phyloP scores from a whole-genome alignment of 441 rosid genomes.

The Syzygium syzygioides region DNA sequence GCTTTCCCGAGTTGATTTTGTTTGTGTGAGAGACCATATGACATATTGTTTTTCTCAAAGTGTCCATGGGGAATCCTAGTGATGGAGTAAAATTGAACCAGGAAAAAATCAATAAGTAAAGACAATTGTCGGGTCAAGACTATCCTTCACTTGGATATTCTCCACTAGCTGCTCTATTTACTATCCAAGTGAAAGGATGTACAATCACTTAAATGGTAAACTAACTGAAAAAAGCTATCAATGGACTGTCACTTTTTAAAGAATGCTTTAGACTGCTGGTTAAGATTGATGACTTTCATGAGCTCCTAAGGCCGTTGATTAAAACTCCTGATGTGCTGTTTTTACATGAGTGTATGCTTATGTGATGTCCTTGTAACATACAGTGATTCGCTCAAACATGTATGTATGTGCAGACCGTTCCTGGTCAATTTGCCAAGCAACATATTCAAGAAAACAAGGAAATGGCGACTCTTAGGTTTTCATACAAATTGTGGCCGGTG shows the following conservation, averaged over 20 bases:
- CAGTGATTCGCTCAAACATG: not conserved
- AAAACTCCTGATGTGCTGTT: not conserved
- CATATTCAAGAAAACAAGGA: not conserved
- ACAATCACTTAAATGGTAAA: not conserved
- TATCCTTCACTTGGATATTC: not conserved
- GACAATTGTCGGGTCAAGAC: not conserved
- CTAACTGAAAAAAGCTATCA: not conserved
- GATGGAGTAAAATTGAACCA: not conserved
- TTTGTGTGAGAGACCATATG: not conserved
- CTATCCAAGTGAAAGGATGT: not conserved
- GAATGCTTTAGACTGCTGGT: not conserved
- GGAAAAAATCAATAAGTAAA: not conserved
- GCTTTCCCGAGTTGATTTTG: not conserved
- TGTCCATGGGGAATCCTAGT: not conserved
- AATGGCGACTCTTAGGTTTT: not conserved
- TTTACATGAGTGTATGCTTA: not conserved
- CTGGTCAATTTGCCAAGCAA: not conserved
- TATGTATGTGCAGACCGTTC: not conserved
- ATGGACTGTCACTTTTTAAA: not conserved
- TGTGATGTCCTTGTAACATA: not conserved
- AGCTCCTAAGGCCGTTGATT: not conserved
- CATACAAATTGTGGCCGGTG: not conserved
- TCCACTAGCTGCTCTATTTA: not conserved
- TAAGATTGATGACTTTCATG: not conserved
- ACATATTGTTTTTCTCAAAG: not conserved